A percentile compares a stretch with the other conserved stretches of the same genome.
Evolutionary conservation across 2,329 filamentous ascomycete genomes (phyloP).

Genomic region (Dothideomycetidae sp.): DNA sequence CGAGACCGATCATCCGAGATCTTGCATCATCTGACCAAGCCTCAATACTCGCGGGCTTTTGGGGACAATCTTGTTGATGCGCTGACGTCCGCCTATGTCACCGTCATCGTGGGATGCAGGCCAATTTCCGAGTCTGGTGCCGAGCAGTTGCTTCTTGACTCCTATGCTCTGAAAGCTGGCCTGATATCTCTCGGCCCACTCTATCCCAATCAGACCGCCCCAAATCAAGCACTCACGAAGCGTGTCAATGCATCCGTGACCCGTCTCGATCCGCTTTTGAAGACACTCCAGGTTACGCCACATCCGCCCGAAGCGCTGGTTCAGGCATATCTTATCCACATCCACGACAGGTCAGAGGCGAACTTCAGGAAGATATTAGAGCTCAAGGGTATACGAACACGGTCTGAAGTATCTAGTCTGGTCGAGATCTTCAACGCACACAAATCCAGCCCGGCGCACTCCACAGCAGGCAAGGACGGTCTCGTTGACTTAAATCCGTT

Average conservation of each 20-base stretch:
- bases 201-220: conserved; percentile 36
- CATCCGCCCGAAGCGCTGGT: conserved; percentile 87
- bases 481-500: conserved; percentile 54
- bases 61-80: conserved; percentile 92
- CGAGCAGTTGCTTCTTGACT: conserved; percentile 95
- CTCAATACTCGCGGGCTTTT: conserved; percentile 86
- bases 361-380: conserved; percentile 97
- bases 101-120: conserved; percentile 73
- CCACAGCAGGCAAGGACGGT: conserved; percentile 34
- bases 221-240: conserved; percentile 60
- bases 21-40: conserved; percentile 65
- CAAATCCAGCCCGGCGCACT: conserved; percentile 47
- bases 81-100: conserved; percentile 63
- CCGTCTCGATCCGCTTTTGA: conserved; percentile 81
- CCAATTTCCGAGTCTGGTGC: conserved; percentile 89
- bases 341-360: conserved; percentile 78
- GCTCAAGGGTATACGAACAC: conserved; percentile 73
- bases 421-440: conserved; percentile 87
- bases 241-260: conserved; percentile 72
- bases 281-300: conserved; percentile 87
- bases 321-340: conserved; percentile 94
- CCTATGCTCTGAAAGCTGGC: conserved; percentile 73
- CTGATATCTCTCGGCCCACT: conserved; percentile 56
- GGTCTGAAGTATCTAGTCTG: conserved; percentile 66
- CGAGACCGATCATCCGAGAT: conserved; percentile 62